Percentiles rank a stretch among this genome's conserved stretches.
Conservation (phyloP, 2,329 filamentous ascomycete genomes). For the Leptographium flavum region DNA sequence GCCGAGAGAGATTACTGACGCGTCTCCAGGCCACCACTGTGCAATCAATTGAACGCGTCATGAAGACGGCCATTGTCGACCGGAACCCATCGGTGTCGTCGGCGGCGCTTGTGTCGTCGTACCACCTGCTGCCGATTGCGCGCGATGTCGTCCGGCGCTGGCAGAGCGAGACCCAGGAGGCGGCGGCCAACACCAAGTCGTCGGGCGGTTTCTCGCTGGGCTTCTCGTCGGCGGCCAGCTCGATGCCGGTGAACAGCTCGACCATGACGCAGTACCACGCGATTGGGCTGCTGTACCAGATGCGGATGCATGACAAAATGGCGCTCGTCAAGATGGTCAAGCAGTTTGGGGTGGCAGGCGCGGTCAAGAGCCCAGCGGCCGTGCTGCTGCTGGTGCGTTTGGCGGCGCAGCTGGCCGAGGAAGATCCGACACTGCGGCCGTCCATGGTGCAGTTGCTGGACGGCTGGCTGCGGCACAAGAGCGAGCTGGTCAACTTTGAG, state of each 20-base stretch:
- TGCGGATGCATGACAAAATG: conserved; percentile 96
- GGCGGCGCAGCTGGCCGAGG: conserved; percentile 85
- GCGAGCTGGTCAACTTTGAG: conserved; percentile 99
- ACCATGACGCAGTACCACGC: conserved; percentile 98
- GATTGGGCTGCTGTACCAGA: conserved; percentile 93
- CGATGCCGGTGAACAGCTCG: conserved; percentile 70
- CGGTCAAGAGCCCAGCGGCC: conserved; percentile 88
- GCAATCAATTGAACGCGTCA: conserved; percentile 92
- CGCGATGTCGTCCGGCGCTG: conserved; percentile 91
- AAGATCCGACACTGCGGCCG: conserved; percentile 76
- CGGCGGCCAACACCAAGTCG: conserved; percentile 78
- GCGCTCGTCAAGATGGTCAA: conserved; percentile 99
- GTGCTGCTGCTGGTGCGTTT: conserved; percentile 85
- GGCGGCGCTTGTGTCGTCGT: conserved; percentile 88
- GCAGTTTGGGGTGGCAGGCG: conserved; percentile 83
- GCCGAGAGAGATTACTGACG: neutral
- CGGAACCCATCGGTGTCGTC: conserved; percentile 97
- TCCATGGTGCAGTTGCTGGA: conserved; percentile 97
- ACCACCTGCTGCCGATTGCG: conserved; percentile 92
- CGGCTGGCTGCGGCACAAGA: conserved; percentile 95
- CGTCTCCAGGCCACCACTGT: conserved; percentile 66
- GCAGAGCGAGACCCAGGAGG: conserved; percentile 98
- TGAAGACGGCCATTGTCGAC: conserved; percentile 98
- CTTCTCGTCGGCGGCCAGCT: conserved; percentile 58
- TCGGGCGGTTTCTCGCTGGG: conserved; percentile 82